These are phyloP conservation scores for Umbelopsis sp. DNA, from an alignment of 192 early-diverging fungal genomes.

Conservation along the genomic window DNA sequence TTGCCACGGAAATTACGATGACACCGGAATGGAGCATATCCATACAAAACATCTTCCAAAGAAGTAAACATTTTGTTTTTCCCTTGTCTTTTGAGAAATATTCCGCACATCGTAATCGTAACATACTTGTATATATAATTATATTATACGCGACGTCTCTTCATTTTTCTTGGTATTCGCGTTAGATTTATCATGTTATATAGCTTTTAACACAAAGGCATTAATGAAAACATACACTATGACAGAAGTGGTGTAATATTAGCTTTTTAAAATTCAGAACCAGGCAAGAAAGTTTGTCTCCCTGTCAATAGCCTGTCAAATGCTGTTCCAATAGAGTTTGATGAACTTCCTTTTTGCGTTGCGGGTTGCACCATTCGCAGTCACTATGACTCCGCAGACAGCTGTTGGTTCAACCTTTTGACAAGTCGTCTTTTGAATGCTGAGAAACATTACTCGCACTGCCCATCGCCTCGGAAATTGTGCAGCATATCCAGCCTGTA, in stretches of 20 bases:
- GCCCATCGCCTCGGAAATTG: neutral
- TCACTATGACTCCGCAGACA: conserved; percentile 10
- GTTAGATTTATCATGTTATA: neutral
- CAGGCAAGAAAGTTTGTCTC: too few relatives aligned
- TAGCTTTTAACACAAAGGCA: too few relatives aligned
- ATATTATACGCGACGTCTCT: neutral
- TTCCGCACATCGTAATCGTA: neutral
- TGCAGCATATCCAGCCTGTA: neutral
- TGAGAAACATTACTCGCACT: conserved; percentile 1
- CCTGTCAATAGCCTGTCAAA: too few relatives aligned
- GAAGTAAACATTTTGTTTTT: neutral
- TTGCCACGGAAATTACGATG: neutral
- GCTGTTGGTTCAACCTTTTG: neutral
- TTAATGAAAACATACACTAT: too few relatives aligned
- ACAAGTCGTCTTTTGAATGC: neutral
- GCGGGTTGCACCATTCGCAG: conserved; percentile 1
- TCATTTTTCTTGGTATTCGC: neutral
- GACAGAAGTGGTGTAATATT: too few relatives aligned
- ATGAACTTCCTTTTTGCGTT: neutral
- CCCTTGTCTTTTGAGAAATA: neutral
- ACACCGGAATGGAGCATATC: conserved; percentile 12
- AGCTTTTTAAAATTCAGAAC: too few relatives aligned
- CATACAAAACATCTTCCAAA: neutral
- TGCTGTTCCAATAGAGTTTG: too few relatives aligned
- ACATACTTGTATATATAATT: neutral